Conservation (phyloP, 2,329 filamentous ascomycete genomes). For the Fusarium sublunatum region DNA sequence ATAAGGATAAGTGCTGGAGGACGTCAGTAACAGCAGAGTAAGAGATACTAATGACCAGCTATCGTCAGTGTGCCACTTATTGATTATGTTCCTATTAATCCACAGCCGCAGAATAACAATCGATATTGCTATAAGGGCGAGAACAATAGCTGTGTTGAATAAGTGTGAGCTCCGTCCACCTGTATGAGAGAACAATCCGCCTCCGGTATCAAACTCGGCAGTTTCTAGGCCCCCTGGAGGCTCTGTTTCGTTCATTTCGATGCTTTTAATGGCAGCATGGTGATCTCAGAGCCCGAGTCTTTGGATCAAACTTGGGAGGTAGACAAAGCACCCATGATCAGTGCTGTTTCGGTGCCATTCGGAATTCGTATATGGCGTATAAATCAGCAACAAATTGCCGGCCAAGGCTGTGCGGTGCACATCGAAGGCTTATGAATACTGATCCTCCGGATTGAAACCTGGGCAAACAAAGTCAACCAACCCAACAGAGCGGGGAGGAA, state of each 20-base stretch:
- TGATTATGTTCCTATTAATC: constrained; percentile 15
- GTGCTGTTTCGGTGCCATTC: neutral
- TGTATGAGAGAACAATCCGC: constrained; percentile 1
- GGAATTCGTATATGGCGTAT: neutral
- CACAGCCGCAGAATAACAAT: constrained; percentile 27
- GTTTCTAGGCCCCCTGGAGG: neutral
- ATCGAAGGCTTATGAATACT: neutral
- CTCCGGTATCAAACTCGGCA: neutral
- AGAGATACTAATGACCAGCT: constrained; percentile 2
- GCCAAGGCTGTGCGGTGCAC: neutral
- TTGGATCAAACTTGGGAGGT: neutral
- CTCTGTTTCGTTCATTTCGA: neutral
- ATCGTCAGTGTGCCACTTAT: constrained; percentile 27
- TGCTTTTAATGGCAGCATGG: neutral
- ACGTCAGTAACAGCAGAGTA: neutral
- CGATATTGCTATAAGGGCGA: constrained; percentile 1
- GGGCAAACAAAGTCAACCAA: too few relatives aligned
- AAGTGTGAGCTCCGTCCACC: neutral
- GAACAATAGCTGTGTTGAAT: constrained; percentile 3
- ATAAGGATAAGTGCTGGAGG: neutral
- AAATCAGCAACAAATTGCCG: neutral
- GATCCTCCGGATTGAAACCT: neutral
- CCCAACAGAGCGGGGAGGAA: neutral
- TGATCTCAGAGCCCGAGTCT: neutral
- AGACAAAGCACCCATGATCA: neutral